phyloP scores from a whole-genome alignment of 2,329 filamentous ascomycete species.

The Alternaria longipes region DNA sequence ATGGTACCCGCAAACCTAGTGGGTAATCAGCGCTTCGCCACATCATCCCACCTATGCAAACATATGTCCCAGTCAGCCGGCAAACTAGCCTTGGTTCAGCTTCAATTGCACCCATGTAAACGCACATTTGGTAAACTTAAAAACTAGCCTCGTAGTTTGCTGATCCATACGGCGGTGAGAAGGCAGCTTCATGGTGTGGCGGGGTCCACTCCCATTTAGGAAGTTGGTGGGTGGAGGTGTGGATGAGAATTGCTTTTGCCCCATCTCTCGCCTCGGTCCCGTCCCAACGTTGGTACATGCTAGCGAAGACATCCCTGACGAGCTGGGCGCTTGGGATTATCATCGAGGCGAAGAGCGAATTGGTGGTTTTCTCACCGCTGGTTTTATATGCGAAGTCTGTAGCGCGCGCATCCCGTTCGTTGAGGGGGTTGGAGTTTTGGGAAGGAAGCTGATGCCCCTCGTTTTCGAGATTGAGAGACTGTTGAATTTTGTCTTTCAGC shows the following conservation, averaged over 20 bases:
- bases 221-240: conserved; percentile 5
- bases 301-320: conserved; percentile 3
- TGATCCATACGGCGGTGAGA: conserved; percentile 6
- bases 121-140: neutral
- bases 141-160: neutral
- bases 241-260: conserved; percentile 2
- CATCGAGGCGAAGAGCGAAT: neutral
- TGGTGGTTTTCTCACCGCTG: conserved; percentile 7
- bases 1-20: conserved; percentile 1
- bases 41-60: neutral
- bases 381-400: neutral
- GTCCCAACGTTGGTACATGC: conserved; percentile 7
- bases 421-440: neutral
- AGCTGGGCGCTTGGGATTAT: neutral
- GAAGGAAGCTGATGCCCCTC: conserved; percentile 1
- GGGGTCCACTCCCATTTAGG: neutral
- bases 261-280: conserved; percentile 4
- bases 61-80: neutral
- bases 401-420: neutral
- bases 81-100: conserved; percentile 4
- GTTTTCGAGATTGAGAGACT: neutral
- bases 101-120: neutral
- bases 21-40: neutral
- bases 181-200: neutral
- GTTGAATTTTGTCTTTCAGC: neutral